Base-by-base conservation (phyloP, 2,329 filamentous ascomycete species). In the Pseudocercospora fijiensis region DNA sequence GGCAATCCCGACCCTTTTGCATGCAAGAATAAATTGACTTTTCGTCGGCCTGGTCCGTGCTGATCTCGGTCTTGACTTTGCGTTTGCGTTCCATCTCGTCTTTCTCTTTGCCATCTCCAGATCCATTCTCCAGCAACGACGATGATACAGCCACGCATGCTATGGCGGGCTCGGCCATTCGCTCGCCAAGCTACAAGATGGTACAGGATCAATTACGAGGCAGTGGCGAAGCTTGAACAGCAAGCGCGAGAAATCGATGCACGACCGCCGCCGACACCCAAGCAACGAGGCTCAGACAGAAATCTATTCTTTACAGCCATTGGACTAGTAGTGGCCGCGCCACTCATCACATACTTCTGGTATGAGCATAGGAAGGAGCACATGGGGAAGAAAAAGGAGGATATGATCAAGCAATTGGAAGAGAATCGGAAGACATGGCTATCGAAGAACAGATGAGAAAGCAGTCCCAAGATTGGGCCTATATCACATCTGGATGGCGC, bases 321-420 rank as follows among this genome's bases (percentile, higher is more conserved):
- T 3, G 68, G 59, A 9, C 60, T 70, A n/a, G 16, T 75, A 5
- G 28, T 74, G 22, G 58, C 65, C 1, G 69, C 67, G 37, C 74
- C 74, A 4, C 61, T 69, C 9, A 65, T 73, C 9, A 60, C 66
- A 5, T 74, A 72, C 26, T 74, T 65, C 53, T 76, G 74, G 66
- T 75, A 71, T 63, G 62, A 74, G 58, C 67, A 75, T 58, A 66
- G 74, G 18, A 72, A 72, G 45, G 65, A 69, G 60, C 74, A 76
- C 57, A 75, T 76, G 74, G 69, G 69, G 11, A 61, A 70, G 62
- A 73, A 75, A 66, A 74, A 73, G 65, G 62, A 71, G 63, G 64
- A 66, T 30, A 65, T 74, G 63, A 63, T 76, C 24, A 62, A 66
- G 58, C 68, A 74, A 45, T 68, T 74, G 33, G 69, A 73, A 59